A percentile compares a stretch with the other conserved stretches of the same genome.
Evolutionary conservation across 2,329 filamentous ascomycete species (phyloP).

Genomic region (Hypomyces perniciosus): DNA sequence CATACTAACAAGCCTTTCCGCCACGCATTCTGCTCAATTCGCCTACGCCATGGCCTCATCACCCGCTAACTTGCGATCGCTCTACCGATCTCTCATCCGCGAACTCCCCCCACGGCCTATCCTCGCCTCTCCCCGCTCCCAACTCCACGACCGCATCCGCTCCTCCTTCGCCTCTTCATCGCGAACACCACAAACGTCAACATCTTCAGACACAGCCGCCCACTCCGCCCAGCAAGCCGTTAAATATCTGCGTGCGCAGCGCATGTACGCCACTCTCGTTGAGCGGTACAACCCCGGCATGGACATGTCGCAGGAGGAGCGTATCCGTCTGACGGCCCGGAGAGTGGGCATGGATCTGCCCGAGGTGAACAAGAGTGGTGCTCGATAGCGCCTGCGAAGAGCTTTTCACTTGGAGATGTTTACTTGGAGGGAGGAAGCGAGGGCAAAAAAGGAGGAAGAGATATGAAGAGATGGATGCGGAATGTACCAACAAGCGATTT

Average conservation of each 20-base stretch:
- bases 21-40: neutral
- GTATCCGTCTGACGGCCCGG: slow-evolving; percentile 74
- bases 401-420: too few relatives aligned
- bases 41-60: slow-evolving; percentile 28
- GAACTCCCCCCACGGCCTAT: slow-evolving; percentile 71
- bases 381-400: too few relatives aligned
- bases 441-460: neutral
- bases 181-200: slow-evolving; percentile 37
- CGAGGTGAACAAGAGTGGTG: neutral
- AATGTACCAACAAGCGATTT: neutral
- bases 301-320: slow-evolving; percentile 79
- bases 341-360: slow-evolving; percentile 89
- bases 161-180: slow-evolving; percentile 24
- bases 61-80: slow-evolving; percentile 56
- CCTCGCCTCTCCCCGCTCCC: slow-evolving; percentile 52
- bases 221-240: slow-evolving; percentile 65
- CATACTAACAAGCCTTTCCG: neutral
- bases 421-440: neutral
- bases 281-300: slow-evolving; percentile 94
- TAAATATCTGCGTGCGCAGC: slow-evolving; percentile 77
- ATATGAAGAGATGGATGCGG: neutral
- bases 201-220: slow-evolving; percentile 22
- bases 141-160: slow-evolving; percentile 29
- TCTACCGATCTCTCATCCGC: slow-evolving; percentile 85
- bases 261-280: slow-evolving; percentile 71